Conservation (phyloP, 164 flowering plant genomes). For the Vitis vinifera region DNA sequence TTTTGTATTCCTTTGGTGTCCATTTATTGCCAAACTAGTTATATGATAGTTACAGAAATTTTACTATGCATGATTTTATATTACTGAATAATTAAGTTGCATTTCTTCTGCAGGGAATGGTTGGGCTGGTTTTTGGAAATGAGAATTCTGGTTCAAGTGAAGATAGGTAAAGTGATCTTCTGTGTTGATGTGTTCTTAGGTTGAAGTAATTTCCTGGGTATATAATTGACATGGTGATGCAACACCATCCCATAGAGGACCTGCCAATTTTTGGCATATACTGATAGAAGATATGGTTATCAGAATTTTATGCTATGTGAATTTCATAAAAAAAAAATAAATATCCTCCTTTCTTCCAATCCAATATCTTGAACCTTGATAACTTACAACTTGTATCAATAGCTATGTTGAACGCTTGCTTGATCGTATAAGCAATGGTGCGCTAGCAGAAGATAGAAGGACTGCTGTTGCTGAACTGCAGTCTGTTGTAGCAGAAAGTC, state of each 20-base stretch:
- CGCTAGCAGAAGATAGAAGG: conserved; percentile 87
- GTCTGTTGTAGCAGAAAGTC: conserved; percentile 86
- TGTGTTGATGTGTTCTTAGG: background rate
- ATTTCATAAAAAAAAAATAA: background rate
- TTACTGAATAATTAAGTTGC: background rate
- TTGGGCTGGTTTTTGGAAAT: conserved; percentile 84
- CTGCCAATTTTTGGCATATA: background rate
- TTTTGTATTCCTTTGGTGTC: too few relatives aligned
- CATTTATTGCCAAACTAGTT: background rate
- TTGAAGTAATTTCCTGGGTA: background rate
- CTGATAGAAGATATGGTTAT: background rate
- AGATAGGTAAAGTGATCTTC: background rate
- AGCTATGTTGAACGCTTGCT: conserved; percentile 93
- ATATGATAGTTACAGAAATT: background rate
- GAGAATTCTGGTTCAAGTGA: conserved; percentile 72
- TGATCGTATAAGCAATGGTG: conserved; percentile 94
- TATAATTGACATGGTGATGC: background rate
- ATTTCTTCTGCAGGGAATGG: conserved; percentile 68
- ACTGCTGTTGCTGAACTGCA: conserved; percentile 86
- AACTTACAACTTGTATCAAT: conserved; percentile 3
- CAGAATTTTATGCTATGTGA: background rate
- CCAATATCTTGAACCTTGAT: background rate
- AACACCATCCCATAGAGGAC: background rate
- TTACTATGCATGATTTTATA: background rate
- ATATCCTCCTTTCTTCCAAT: background rate